Base-by-base conservation (phyloP, 31 red algal genomes). In the Asparagopsis taxiformis region DNA sequence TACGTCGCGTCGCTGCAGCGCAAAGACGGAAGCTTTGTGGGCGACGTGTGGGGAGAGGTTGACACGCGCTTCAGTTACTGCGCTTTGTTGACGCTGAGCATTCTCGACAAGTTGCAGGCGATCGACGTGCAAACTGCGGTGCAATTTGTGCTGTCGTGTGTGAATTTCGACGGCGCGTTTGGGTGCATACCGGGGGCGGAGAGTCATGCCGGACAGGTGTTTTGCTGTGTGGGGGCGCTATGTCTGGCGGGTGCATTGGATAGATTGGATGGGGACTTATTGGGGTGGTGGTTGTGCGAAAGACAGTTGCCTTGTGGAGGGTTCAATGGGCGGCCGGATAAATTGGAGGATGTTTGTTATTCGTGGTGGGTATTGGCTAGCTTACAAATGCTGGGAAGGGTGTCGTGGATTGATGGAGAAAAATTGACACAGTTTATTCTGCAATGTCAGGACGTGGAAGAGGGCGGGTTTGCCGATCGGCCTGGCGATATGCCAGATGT, bases 331-430 rank as follows among this genome's bases (percentile, higher is more conserved):
- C 79, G 96, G 37, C 96, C 96, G 19, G 96, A 99, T 53, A 99
- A 94, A 70, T 60, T 85, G 53, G 90, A 89, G 68, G 95, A 98
- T 63, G 95, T 98, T 3, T 98, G 95, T 59, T 98, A 98, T 60
- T 94, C 90, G 0, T 98, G 95, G 95, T 98, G 95, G 95, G 95
- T 98, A 2, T 41, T 98, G 25, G 55, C 95, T 53, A 79, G 80
- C 46, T 66, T 98, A 31, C 43, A 35, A 19, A 98, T 98, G 80
- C 46, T 98, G 31, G 79, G 66, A 13, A 72, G 60, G 32, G 35
- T 75, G 30, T 59, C 65, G 15, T 98, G 90, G 85, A 91, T 98
- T 56, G 82, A 93, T 48, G 69, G 19, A 19, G 32, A 54, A 21
- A 75, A 67, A 31, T 58, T 98, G 29, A 68, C 48, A 13, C 33